Percentiles rank a stretch among this genome's conserved stretches.
Evolutionary conservation across 2,329 filamentous ascomycete genomes (phyloP).

Genomic region (Ploettnerulaceae sp.): DNA sequence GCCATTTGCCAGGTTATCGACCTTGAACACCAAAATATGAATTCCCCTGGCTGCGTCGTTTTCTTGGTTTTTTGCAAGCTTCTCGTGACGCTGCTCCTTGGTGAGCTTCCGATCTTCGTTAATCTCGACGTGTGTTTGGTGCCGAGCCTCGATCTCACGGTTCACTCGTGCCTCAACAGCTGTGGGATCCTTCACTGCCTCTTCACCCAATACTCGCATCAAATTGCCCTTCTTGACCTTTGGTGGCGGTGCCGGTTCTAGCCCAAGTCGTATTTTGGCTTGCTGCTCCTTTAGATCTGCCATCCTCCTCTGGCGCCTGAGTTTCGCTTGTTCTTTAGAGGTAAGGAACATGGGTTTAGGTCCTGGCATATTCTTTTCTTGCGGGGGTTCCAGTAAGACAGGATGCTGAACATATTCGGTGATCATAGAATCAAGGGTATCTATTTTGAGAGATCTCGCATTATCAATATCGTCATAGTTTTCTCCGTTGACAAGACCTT

Average conservation of each 20-base stretch:
- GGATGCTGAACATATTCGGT: constrained; percentile 92
- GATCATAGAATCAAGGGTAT: constrained; percentile 76
- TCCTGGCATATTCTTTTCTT: constrained; percentile 73
- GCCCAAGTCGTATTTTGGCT: constrained; percentile 86
- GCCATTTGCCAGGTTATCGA: constrained; percentile 84
- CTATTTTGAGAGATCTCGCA: constrained; percentile 63
- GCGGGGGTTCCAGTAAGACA: constrained; percentile 82
- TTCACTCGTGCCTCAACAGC: constrained; percentile 94
- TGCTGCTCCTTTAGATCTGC: constrained; percentile 94
- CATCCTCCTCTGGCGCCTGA: constrained; percentile 84
- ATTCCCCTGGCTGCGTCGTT: constrained; percentile 85
- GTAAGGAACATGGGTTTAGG: constrained; percentile 93
- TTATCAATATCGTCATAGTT: constrained; percentile 69
- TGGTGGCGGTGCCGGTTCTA: constrained; percentile 84
- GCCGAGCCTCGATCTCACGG: constrained; percentile 82
- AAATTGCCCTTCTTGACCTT: constrained; percentile 98
- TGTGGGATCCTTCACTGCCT: constrained; percentile 88
- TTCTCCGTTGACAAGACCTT: constrained; percentile 71
- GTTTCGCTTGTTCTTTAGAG: constrained; percentile 82
- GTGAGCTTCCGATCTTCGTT: constrained; percentile 86
- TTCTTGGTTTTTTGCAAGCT: constrained; percentile 75
- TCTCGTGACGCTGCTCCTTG: constrained; percentile 81
- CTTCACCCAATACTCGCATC: constrained; percentile 90
- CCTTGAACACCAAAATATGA: constrained; percentile 80
- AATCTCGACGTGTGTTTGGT: constrained; percentile 66